These are phyloP conservation scores for Coemansia sp. DNA, from an alignment of 192 early-diverging fungal genomes.

Conservation along the genomic window DNA sequence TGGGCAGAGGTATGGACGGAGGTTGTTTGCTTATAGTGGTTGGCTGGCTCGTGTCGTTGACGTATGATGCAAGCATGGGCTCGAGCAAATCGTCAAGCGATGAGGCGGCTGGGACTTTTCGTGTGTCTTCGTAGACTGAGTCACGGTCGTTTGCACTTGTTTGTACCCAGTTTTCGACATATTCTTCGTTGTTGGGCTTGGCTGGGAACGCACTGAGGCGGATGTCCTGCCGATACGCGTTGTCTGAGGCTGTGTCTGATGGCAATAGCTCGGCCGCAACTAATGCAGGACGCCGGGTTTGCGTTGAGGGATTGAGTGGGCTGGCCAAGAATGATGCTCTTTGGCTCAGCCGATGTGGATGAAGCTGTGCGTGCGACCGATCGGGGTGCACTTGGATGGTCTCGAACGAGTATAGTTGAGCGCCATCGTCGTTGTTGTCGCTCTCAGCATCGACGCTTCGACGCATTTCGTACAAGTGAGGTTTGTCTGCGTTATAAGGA, in stretches of 20 bases:
- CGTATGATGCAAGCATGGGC: conserved; percentile 24
- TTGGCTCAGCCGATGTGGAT: not conserved
- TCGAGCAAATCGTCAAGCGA: conserved; percentile 27
- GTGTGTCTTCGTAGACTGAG: not conserved
- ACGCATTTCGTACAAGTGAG: not conserved
- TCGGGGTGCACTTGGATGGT: not conserved
- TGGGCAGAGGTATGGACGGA: not conserved
- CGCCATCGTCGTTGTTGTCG: conserved; percentile 1
- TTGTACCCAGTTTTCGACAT: not conserved
- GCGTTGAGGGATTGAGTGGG: not conserved
- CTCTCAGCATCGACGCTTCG: conserved; percentile 1
- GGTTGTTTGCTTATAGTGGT: not conserved
- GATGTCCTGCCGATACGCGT: not conserved
- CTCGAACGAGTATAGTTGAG: conserved; percentile 3
- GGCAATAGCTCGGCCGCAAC: not conserved
- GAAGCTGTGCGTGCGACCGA: not conserved
- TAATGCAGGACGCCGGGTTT: not conserved
- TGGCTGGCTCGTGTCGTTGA: not conserved
- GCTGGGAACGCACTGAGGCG: not conserved
- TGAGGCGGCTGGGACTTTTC: conserved; percentile 9
- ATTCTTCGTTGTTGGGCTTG: not conserved
- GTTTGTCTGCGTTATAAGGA: not conserved
- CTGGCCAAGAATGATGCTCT: not conserved
- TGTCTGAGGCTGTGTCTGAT: not conserved
- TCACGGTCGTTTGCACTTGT: not conserved